A percentile compares a stretch with the other conserved stretches of the same genome.
These are phyloP conservation scores for Pseudevernia furfuracea DNA, from an alignment of 495 filamentous ascomycete species.

Conservation along the genomic window DNA sequence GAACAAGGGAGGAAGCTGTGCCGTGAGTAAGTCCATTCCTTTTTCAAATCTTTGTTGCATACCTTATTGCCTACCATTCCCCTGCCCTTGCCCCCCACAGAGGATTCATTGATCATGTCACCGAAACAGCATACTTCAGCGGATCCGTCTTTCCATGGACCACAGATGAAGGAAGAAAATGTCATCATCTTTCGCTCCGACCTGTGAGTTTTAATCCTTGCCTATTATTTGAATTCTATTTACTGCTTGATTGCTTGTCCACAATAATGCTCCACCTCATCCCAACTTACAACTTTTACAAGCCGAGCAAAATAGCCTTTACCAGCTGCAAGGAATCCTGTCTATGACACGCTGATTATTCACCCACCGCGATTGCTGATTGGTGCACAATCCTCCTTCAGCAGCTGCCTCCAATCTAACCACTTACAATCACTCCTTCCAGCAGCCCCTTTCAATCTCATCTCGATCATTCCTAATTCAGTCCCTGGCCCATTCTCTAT, in stretches of 20 bases:
- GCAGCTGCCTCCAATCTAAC: constrained; percentile 14
- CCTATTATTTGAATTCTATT: background rate
- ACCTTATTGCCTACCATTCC: no score
- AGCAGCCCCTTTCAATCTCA: constrained; percentile 19
- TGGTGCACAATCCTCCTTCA: background rate
- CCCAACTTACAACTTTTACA: no score
- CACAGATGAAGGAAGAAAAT: constrained; percentile 27
- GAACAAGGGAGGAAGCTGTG: background rate
- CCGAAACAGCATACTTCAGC: constrained; percentile 27
- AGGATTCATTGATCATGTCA: constrained; percentile 22
- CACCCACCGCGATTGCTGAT: background rate
- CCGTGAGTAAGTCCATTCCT: no score
- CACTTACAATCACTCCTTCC: constrained; percentile 16
- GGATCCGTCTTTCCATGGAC: constrained; percentile 14
- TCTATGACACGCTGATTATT: background rate
- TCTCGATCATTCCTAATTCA: constrained; percentile 19
- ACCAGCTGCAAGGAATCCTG: background rate
- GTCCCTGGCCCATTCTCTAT: constrained; percentile 15
- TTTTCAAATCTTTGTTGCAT: no score
- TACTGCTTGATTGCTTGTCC: no score
- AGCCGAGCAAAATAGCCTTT: background rate
- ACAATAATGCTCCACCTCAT: no score
- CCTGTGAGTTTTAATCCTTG: constrained; percentile 22
- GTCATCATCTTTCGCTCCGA: constrained; percentile 27
- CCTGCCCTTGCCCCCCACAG: background rate